A percentile compares a stretch with the other conserved stretches of the same genome.
Conservation (phyloP, 2,329 filamentous ascomycete species). For the Blastomyces parvus region DNA sequence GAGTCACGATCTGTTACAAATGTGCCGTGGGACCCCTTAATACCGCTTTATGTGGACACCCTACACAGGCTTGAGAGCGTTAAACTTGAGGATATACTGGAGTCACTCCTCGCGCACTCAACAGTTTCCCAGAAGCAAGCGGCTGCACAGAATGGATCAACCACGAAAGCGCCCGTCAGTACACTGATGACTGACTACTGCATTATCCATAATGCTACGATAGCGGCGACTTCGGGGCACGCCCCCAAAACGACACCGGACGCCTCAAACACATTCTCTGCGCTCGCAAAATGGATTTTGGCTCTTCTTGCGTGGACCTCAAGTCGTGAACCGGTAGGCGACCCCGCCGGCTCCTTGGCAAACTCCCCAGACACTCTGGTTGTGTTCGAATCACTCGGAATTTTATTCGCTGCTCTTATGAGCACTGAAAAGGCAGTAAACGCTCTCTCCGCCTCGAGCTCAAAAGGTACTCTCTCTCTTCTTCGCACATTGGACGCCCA, state of each 20-base stretch:
- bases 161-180: slow-evolving; percentile 10
- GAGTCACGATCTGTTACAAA: slow-evolving; percentile 26
- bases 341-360: slow-evolving; percentile 24
- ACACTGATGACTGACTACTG: slow-evolving; percentile 37
- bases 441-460: slow-evolving; percentile 26
- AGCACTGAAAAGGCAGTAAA: slow-evolving; percentile 30
- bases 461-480: slow-evolving; percentile 25
- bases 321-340: slow-evolving; percentile 17
- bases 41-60: slow-evolving; percentile 34
- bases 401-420: slow-evolving; percentile 32
- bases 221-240: slow-evolving; percentile 29
- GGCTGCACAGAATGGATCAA: slow-evolving; percentile 11
- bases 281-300: slow-evolving; percentile 32
- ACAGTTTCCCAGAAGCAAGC: slow-evolving; percentile 21
- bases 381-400: slow-evolving; percentile 35
- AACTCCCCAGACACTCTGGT: slow-evolving; percentile 31
- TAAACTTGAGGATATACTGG: slow-evolving; percentile 28
- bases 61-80: slow-evolving; percentile 28
- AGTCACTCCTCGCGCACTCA: slow-evolving; percentile 28
- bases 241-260: slow-evolving; percentile 25
- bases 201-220: slow-evolving; percentile 35
- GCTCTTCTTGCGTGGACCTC: slow-evolving; percentile 30
- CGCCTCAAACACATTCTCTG: slow-evolving; percentile 26
- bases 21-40: slow-evolving; percentile 34
- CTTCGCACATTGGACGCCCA: not conserved